Percentiles rank a stretch among this genome's conserved stretches.
Conservation (phyloP, 192 early-diverging fungal genomes). For the Endogone sp. region DNA sequence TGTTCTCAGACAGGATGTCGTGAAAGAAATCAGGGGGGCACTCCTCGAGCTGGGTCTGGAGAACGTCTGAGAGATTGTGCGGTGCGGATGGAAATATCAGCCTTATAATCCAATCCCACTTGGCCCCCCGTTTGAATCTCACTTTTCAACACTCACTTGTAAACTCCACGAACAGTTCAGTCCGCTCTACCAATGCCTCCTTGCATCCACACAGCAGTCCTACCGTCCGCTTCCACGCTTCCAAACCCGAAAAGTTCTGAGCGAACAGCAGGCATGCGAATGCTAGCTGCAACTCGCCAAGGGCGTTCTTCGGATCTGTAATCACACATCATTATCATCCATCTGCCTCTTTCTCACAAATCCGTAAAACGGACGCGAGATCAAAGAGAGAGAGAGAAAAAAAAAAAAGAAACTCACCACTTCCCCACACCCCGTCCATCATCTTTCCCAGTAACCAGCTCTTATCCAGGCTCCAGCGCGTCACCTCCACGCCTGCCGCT, state of each 20-base stretch:
- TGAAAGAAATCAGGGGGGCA: constrained; percentile 70
- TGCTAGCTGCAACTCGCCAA: constrained; percentile 83
- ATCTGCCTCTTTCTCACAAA: not conserved
- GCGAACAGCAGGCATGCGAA: constrained; percentile 77
- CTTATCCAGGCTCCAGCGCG: constrained; percentile 85
- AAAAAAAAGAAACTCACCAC: constrained; percentile 25
- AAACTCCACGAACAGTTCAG: constrained; percentile 51
- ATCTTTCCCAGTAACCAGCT: constrained; percentile 71
- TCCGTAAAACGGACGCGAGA: too few species aligned
- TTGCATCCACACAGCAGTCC: constrained; percentile 61
- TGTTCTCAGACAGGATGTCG: constrained; percentile 58
- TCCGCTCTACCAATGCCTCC: constrained; percentile 49
- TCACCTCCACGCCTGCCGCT: constrained; percentile 63
- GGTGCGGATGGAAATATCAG: constrained; percentile 23
- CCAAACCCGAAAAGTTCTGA: constrained; percentile 79
- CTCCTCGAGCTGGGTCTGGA: constrained; percentile 59
- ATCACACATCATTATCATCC: too few species aligned
- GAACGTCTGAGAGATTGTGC: constrained; percentile 47
- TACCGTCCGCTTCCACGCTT: constrained; percentile 85
- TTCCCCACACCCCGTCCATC: constrained; percentile 37
- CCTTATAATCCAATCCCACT: constrained; percentile 17
- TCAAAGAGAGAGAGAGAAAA: not conserved
- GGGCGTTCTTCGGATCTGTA: constrained; percentile 41
- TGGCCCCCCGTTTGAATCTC: too few species aligned
- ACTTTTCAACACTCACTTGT: too few species aligned